Evolutionary conservation across 2,329 filamentous ascomycete species (phyloP).

Genomic region (Sphaerostilbella broomeana): DNA sequence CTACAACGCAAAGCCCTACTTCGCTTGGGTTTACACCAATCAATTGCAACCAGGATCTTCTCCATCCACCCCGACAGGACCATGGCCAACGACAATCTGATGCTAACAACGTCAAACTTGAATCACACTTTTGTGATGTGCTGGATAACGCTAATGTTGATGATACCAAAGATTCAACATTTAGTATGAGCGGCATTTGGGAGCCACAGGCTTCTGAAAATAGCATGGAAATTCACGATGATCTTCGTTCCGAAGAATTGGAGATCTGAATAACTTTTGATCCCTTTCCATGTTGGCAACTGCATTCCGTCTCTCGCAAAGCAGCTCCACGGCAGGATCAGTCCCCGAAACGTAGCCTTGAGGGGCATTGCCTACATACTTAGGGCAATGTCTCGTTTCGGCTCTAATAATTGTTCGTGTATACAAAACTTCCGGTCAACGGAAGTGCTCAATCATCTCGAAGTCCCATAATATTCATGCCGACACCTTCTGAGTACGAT

Average conservation of each 20-base stretch:
- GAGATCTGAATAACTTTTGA: too few relatives aligned
- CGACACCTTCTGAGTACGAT: too few relatives aligned
- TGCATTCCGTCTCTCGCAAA: too few relatives aligned
- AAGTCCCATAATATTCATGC: too few relatives aligned
- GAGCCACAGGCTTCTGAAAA: constrained; percentile 17
- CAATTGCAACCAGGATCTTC: constrained; percentile 19
- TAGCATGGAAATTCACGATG: constrained; percentile 19
- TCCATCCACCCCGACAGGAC: constrained; percentile 16
- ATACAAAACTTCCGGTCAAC: too few relatives aligned
- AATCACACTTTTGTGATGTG: constrained; percentile 21
- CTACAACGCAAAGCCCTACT: constrained; percentile 18
- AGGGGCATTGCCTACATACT: too few relatives aligned
- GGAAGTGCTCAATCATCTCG: too few relatives aligned
- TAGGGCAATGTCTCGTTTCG: too few relatives aligned
- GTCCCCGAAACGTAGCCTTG: too few relatives aligned
- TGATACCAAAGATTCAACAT: constrained; percentile 21
- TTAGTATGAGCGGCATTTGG: constrained; percentile 19
- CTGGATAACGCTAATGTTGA: constrained; percentile 16
- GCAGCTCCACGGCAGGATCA: too few relatives aligned
- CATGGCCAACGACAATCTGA: constrained; percentile 7
- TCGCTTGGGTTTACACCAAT: constrained; percentile 26
- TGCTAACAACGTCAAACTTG: constrained; percentile 19
- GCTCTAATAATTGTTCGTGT: too few relatives aligned
- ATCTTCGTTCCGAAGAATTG: constrained; percentile 20
- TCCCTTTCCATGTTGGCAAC: too few relatives aligned